Base-by-base conservation (phyloP, 2,329 filamentous ascomycete species). In the Coleophoma cylindrospora region DNA sequence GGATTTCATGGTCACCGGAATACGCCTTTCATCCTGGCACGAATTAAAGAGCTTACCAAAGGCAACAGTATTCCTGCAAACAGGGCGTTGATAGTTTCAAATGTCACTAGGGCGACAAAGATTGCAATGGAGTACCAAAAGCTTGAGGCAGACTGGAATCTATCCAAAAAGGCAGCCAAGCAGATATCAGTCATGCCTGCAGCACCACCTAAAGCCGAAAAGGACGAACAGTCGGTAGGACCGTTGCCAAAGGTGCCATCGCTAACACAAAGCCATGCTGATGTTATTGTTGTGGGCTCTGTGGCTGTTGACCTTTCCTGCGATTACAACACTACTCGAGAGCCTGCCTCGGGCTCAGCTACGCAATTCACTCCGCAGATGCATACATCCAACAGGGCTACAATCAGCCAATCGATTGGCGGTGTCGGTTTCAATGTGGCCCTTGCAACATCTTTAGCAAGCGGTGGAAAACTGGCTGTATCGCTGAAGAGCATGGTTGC, bases 391-490 rank as follows among this genome's bases (percentile, higher is more conserved):
- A 97, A 97, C 62, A 89, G 89, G 45, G 83, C 91, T 8, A 73
- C 75, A 13, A 95, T 96, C 56, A 82, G 73, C 34, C 90, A 95
- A 63, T 89, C 87, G 1, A 79, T 96, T 8, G 94, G 94, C 12
- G 94, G 94, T 7, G 94, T 97, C 8, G 94, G 89, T 7, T 86
- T 91, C 62, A 97, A 97, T 62, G 89, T 97, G 41, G 90, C 94
- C 14, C 79, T 90, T 44, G 91, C 92, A 41, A 85, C 89, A 1
- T 87, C 91, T 57, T 78, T 84, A 33, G 76, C 76, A 13, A 78
- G 87, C 90, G 54, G 79, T 96, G 10, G 91, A 87, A 13, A 80
- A 91, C 62, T 92, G 97, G 63, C 66, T 82, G 80, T 84, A 67
- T n/a, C 50, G 41, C 37, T 34, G 22, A 19, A 4, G n/a, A 22